These are phyloP conservation scores for Plectosphaerella cucumerina DNA, from an alignment of 2,329 filamentous ascomycete species.

Conservation along the genomic window DNA sequence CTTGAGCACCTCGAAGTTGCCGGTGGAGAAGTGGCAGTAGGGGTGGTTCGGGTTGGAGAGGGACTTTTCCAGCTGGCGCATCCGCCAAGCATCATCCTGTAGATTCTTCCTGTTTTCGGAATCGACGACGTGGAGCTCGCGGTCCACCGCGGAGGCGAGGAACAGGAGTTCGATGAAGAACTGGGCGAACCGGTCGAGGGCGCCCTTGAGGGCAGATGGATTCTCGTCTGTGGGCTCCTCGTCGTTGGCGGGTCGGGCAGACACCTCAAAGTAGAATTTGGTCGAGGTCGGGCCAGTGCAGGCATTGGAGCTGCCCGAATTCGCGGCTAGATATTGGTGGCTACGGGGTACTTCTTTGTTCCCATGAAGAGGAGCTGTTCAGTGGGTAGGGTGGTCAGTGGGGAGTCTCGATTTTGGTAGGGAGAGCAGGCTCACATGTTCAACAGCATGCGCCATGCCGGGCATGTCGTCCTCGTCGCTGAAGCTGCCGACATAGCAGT, in stretches of 20 bases:
- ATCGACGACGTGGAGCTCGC: slow-evolving; percentile 84
- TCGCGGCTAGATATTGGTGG: slow-evolving; percentile 82
- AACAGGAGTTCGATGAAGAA: slow-evolving; percentile 92
- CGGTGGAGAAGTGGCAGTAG: slow-evolving; percentile 87
- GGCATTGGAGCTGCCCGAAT: slow-evolving; percentile 91
- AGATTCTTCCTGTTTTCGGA: slow-evolving; percentile 98
- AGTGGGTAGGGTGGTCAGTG: slow-evolving; percentile 2
- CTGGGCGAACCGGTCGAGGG: slow-evolving; percentile 85
- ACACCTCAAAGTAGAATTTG: slow-evolving; percentile 97
- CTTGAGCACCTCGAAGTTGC: slow-evolving; percentile 81
- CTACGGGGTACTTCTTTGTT: slow-evolving; percentile 92
- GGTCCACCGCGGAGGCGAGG: slow-evolving; percentile 76
- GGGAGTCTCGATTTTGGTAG: neutral
- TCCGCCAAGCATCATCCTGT: slow-evolving; percentile 82
- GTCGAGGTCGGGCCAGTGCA: slow-evolving; percentile 92
- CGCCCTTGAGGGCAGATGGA: slow-evolving; percentile 66
- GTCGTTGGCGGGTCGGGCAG: slow-evolving; percentile 67
- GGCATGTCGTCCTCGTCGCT: slow-evolving; percentile 88
- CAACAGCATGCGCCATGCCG: slow-evolving; percentile 92
- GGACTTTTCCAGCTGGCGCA: slow-evolving; percentile 84
- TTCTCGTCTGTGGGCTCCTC: slow-evolving; percentile 51
- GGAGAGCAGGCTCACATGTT: slow-evolving; percentile 57
- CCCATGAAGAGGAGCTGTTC: slow-evolving; percentile 87
- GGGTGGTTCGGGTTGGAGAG: slow-evolving; percentile 85
- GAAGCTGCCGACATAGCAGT: slow-evolving; percentile 95